These are phyloP conservation scores for Saccharomycopsis vini DNA, from an alignment of 805 yeast genomes.

Conservation along the genomic window DNA sequence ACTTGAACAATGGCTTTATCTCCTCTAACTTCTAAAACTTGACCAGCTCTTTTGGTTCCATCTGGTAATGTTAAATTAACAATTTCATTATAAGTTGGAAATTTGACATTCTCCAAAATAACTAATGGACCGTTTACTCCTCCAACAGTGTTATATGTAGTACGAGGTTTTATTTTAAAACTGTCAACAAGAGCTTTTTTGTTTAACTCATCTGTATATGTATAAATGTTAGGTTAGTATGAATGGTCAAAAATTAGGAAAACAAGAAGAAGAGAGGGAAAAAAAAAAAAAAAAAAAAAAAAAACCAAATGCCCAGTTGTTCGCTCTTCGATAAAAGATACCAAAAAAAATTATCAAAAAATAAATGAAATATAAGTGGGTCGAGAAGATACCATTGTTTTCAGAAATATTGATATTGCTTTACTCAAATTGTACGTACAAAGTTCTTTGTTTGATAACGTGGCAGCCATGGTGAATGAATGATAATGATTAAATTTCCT, in stretches of 20 bases:
- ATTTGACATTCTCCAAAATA: conserved; percentile 75
- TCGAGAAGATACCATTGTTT: too few species aligned
- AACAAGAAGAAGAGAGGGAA: too few species aligned
- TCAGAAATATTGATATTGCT: too few species aligned
- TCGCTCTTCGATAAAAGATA: too few species aligned
- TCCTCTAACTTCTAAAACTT: conserved; percentile 96
- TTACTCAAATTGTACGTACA: conserved; percentile 26
- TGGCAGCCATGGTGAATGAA: conserved; percentile 20
- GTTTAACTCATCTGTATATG: conserved; percentile 64
- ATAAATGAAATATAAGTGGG: too few species aligned
- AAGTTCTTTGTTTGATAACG: conserved; percentile 34
- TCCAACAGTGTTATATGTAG: conserved; percentile 91
- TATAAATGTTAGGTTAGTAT: neutral
- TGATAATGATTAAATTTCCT: too few species aligned
- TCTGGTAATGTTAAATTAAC: conserved; percentile 95
- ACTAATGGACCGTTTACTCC: conserved; percentile 99
- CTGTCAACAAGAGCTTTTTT: conserved; percentile 89
- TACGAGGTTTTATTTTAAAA: conserved; percentile 82
- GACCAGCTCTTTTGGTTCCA: conserved; percentile 92
- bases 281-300: neutral
- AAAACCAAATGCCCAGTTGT: neutral
- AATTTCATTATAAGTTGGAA: conserved; percentile 90
- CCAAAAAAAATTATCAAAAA: too few species aligned
- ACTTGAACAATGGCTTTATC: conserved; percentile 97
- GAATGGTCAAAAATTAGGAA: neutral